phyloP scores from a whole-genome alignment of 2,329 filamentous ascomycete species.

The Amesomyces nigricolor region DNA sequence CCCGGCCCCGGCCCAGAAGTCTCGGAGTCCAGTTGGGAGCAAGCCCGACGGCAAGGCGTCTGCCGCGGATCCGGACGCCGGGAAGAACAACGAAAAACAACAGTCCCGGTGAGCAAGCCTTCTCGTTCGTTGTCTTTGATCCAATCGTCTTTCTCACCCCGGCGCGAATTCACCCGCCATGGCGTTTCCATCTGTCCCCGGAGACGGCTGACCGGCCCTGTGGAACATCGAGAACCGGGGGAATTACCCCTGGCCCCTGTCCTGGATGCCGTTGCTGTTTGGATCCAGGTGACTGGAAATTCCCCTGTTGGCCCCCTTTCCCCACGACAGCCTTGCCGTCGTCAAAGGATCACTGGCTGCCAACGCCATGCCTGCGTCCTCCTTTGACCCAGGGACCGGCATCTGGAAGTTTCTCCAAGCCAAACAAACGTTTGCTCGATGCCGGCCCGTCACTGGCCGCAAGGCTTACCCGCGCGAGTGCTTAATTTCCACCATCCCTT shows the following conservation, averaged over 20 bases:
- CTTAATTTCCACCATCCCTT: slow-evolving; percentile 7
- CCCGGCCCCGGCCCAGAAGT: neutral
- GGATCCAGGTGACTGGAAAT: slow-evolving; percentile 6
- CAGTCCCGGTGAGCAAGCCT: slow-evolving; percentile 23
- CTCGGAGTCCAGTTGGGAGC: neutral
- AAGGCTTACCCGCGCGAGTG: neutral
- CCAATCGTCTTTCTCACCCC: neutral
- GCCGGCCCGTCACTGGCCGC: neutral
- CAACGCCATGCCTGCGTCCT: neutral
- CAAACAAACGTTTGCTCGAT: neutral
- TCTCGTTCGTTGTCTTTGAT: slow-evolving; percentile 3
- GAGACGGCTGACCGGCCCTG: neutral
- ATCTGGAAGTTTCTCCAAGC: neutral
- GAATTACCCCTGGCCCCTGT: neutral
- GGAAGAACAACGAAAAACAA: slow-evolving; percentile 17
- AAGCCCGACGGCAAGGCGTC: neutral
- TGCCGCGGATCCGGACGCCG: neutral
- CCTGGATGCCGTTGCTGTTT: neutral
- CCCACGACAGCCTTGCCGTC: neutral
- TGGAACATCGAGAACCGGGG: slow-evolving; percentile 4
- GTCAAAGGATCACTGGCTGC: neutral
- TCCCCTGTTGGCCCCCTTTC: slow-evolving; percentile 8
- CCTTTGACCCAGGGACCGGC: neutral
- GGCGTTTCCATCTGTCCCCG: slow-evolving; percentile 4
- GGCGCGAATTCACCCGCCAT: neutral